These are phyloP conservation scores for Acanthamoeba healyi DNA, from an alignment of 208 protist species.

Conservation along the genomic window DNA sequence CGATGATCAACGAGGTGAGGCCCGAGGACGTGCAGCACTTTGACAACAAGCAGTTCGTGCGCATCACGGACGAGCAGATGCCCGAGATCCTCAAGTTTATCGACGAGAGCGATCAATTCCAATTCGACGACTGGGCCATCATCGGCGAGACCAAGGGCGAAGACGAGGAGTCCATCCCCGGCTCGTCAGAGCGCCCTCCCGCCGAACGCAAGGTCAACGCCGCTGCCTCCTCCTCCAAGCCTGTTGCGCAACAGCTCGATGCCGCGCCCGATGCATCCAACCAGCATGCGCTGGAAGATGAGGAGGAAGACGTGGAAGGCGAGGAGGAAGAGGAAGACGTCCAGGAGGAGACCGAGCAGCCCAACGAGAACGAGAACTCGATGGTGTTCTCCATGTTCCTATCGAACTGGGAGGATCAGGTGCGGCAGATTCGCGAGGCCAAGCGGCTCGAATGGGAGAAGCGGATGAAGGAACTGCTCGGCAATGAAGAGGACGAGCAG, in stretches of 20 bases:
- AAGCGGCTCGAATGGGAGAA: constrained; percentile 42
- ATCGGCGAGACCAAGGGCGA: constrained; percentile 34
- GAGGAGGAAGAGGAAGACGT: background rate
- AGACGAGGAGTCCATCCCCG: constrained; percentile 34
- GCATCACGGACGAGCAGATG: constrained; percentile 50
- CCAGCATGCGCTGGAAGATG: background rate
- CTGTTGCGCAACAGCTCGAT: background rate
- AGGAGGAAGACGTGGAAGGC: background rate
- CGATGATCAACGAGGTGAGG: constrained; percentile 22
- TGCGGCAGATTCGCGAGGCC: constrained; percentile 28
- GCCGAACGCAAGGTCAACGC: background rate
- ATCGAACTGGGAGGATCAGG: constrained; percentile 57
- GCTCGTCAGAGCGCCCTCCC: background rate
- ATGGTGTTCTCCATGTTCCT: constrained; percentile 68
- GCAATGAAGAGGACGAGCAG: background rate
- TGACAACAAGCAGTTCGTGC: constrained; percentile 49
- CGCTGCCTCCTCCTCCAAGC: background rate
- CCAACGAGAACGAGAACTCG: background rate
- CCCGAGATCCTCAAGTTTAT: constrained; percentile 62
- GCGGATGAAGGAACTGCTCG: constrained; percentile 27
- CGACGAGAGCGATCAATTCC: constrained; percentile 47
- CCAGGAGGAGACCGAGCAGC: background rate
- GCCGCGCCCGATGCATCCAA: too few species aligned
- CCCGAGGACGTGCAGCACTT: constrained; percentile 34
- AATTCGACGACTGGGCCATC: constrained; percentile 62